Conservation (phyloP, 139 green algal species). For the Asterochloris erici region DNA sequence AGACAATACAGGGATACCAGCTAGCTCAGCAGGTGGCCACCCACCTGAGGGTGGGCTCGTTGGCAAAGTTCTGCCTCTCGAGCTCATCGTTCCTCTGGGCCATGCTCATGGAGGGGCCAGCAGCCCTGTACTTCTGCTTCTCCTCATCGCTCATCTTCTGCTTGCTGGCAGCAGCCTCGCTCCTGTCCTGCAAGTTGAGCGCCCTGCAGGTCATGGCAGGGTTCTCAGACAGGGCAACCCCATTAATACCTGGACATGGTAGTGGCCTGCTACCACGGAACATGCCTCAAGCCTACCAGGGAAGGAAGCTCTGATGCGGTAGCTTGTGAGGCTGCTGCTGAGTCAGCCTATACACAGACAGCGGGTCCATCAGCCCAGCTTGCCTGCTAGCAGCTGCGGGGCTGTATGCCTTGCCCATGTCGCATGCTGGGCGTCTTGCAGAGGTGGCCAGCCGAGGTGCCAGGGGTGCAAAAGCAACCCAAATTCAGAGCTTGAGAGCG, state of each 20-base stretch:
- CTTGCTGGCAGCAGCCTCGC: background rate
- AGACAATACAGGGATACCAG: too few relatives aligned
- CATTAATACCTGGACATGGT: background rate
- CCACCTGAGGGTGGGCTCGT: constrained; percentile 10
- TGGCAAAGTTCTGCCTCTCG: constrained; percentile 29
- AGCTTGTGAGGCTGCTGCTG: too few relatives aligned
- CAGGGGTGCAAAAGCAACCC: too few relatives aligned
- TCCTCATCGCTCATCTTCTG: background rate
- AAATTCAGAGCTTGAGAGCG: too few relatives aligned
- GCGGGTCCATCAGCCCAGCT: too few relatives aligned
- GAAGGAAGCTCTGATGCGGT: too few relatives aligned
- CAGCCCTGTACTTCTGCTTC: background rate
- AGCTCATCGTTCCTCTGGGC: constrained; percentile 24
- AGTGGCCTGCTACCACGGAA: background rate
- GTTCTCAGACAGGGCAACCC: background rate
- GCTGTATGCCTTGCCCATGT: too few relatives aligned
- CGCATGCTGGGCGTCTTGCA: too few relatives aligned
- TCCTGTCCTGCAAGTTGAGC: constrained; percentile 3
- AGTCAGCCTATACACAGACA: too few relatives aligned
- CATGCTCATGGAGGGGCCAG: constrained; percentile 26
- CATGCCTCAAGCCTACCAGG: background rate
- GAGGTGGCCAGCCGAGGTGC: too few relatives aligned
- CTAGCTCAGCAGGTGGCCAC: background rate
- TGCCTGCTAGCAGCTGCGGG: too few relatives aligned
- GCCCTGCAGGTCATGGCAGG: background rate